Evolutionary conservation across 192 early-diverging fungal species (phyloP).

Genomic region (Fimicolochytrium jonesii): DNA sequence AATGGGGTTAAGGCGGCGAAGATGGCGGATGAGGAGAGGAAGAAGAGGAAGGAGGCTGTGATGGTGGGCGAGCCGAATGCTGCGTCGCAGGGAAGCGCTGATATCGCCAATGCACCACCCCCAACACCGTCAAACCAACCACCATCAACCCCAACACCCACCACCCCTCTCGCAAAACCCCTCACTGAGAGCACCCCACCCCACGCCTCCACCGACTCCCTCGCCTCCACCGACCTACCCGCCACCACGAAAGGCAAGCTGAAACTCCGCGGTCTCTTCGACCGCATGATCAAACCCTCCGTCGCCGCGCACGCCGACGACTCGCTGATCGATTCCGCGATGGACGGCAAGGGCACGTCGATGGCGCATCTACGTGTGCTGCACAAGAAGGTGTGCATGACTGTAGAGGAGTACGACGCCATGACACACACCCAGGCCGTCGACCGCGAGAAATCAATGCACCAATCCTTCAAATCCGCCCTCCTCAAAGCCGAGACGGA

Average conservation of each 20-base stretch:
- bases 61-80: not conserved
- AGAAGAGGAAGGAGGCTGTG: not conserved
- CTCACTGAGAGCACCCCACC: not conserved
- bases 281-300: conserved; percentile 12
- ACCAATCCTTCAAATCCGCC: conserved; percentile 19
- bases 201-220: not conserved
- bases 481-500: conserved; percentile 28
- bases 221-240: not conserved
- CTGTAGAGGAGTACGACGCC: conserved; percentile 32
- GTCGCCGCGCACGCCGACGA: conserved; percentile 3
- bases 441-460: conserved; percentile 18
- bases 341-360: conserved; percentile 11
- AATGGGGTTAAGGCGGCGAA: conserved; percentile 10
- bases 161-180: not conserved
- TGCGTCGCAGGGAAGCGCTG: not conserved
- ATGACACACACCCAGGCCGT: conserved; percentile 16
- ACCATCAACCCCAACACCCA: not conserved
- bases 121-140: not conserved
- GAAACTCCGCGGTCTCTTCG: conserved; percentile 21
- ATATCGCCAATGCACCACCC: not conserved
- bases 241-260: not conserved
- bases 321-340: not conserved
- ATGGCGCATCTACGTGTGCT: conserved; percentile 36
- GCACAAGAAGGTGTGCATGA: conserved; percentile 21
- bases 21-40: conserved; percentile 3